Percentiles rank a stretch among this genome's conserved stretches.
Conservation (phyloP, 106 monocot species). For the Apostasia shenzhenica region DNA sequence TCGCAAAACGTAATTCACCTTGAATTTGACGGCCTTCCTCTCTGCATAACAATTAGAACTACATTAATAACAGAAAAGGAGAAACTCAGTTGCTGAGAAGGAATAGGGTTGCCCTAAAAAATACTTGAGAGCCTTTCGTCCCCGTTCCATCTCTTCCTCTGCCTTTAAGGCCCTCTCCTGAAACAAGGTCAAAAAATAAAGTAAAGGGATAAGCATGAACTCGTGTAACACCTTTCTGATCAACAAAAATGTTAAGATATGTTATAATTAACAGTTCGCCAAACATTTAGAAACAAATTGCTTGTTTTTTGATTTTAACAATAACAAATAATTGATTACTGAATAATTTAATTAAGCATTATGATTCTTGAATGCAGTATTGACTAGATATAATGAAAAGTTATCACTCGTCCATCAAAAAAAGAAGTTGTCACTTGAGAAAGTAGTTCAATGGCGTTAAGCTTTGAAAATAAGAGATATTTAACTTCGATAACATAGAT, state of each 20-base stretch:
- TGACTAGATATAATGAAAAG: too few species aligned
- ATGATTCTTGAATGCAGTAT: too few species aligned
- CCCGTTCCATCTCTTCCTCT: conserved; percentile 26
- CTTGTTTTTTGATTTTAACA: background rate
- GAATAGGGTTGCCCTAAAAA: background rate
- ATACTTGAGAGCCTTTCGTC: conserved; percentile 17
- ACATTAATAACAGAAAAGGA: background rate
- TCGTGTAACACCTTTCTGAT: background rate
- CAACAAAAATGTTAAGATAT: too few species aligned
- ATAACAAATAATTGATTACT: background rate
- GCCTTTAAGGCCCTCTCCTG: conserved; percentile 33
- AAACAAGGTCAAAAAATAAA: conserved; percentile 1
- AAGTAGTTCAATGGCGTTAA: too few species aligned
- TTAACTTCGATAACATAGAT: too few species aligned
- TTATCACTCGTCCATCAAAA: too few species aligned
- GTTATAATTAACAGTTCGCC: background rate
- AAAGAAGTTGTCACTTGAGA: too few species aligned
- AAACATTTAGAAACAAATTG: background rate
- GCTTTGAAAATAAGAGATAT: too few species aligned
- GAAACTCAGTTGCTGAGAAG: background rate
- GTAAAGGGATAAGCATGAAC: background rate
- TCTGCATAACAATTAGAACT: conserved; percentile 9
- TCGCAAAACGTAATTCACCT: conserved; percentile 20
- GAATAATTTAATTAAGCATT: background rate
- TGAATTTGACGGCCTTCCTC: conserved; percentile 24